These are phyloP conservation scores for Alectoria sarmentosa DNA, from an alignment of 495 filamentous ascomycete genomes.

Conservation along the genomic window DNA sequence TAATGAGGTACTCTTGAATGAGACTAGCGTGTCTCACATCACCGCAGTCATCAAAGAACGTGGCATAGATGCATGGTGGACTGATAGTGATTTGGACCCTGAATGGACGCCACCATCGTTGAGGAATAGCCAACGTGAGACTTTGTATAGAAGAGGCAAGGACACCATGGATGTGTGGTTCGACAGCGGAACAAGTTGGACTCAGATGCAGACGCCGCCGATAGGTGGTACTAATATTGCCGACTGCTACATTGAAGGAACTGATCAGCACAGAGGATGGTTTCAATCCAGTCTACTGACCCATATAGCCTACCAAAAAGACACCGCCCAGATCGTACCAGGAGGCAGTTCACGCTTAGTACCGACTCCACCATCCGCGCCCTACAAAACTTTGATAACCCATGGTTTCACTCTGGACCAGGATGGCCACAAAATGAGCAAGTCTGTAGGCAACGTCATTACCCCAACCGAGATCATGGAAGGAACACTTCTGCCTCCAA, in stretches of 20 bases:
- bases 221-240: conserved; percentile 47
- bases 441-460: conserved; percentile 89
- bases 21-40: conserved; percentile 76
- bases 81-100: conserved; percentile 61
- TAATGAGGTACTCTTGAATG: conserved; percentile 65
- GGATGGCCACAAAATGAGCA: conserved; percentile 94
- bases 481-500: conserved; percentile 58
- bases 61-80: conserved; percentile 92
- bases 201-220: conserved; percentile 37
- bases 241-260: conserved; percentile 89
- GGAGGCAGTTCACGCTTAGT: conserved; percentile 29
- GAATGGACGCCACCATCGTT: conserved; percentile 65
- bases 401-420: conserved; percentile 93
- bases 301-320: conserved; percentile 52
- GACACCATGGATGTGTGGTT: conserved; percentile 99
- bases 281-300: conserved; percentile 99
- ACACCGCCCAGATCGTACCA: neutral
- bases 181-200: conserved; percentile 95
- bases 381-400: conserved; percentile 81
- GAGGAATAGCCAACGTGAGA: conserved; percentile 30
- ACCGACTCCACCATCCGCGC: conserved; percentile 38
- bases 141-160: conserved; percentile 61
- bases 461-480: conserved; percentile 76
- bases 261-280: conserved; percentile 95
- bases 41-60: conserved; percentile 67